These are phyloP conservation scores for Madurella fahalii DNA, from an alignment of 2,329 filamentous ascomycete species.

Conservation along the genomic window DNA sequence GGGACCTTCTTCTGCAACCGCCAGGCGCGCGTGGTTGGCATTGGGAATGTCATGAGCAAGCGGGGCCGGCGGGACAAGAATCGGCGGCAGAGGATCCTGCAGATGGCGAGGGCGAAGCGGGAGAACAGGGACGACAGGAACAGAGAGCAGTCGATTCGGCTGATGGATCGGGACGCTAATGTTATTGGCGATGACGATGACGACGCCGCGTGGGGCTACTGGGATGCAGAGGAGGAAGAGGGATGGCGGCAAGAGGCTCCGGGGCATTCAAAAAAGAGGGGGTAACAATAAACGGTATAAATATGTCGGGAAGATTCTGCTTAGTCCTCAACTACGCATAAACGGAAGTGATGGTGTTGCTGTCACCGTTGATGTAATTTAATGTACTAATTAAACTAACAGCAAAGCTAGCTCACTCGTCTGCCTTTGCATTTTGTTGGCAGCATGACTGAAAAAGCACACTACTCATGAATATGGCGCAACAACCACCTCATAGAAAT, in stretches of 20 bases:
- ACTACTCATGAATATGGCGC: no score
- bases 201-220: slow-evolving; percentile 22
- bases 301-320: neutral
- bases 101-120: slow-evolving; percentile 29
- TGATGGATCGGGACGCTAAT: slow-evolving; percentile 37
- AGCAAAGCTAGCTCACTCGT: no score
- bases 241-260: no score
- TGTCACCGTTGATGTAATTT: no score
- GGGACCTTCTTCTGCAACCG: slow-evolving; percentile 56
- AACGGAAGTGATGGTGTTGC: no score
- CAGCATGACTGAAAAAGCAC: no score
- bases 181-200: slow-evolving; percentile 30
- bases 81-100: slow-evolving; percentile 33
- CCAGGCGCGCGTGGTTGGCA: slow-evolving; percentile 44
- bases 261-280: slow-evolving; percentile 6
- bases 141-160: slow-evolving; percentile 41
- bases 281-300: slow-evolving; percentile 1
- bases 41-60: slow-evolving; percentile 51
- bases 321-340: no score
- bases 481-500: no score
- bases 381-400: no score
- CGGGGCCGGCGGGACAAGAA: slow-evolving; percentile 40
- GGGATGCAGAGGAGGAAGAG: slow-evolving; percentile 18
- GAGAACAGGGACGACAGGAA: slow-evolving; percentile 15
- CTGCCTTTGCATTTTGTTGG: no score